Percentiles rank a stretch among this genome's conserved stretches.
These are phyloP conservation scores for Metschnikowia henanensis DNA, from an alignment of 805 yeast genomes.

Conservation along the genomic window DNA sequence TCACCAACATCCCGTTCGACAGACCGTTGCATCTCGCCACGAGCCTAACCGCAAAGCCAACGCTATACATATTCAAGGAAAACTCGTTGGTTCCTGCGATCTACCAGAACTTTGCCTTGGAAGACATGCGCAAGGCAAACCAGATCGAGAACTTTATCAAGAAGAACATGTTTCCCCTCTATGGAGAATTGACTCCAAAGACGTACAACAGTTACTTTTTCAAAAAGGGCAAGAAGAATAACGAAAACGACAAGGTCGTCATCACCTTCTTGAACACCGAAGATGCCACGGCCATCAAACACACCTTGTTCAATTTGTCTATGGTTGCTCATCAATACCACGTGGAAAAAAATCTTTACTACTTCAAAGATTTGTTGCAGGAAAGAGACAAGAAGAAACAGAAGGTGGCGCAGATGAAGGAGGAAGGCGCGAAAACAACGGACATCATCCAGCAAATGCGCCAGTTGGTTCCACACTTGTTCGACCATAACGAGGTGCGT, in stretches of 20 bases:
- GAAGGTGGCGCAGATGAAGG: slow-evolving; percentile 44
- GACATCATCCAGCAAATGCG: slow-evolving; percentile 50
- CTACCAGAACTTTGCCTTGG: slow-evolving; percentile 61
- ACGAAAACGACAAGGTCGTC: slow-evolving; percentile 44
- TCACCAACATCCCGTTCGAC: slow-evolving; percentile 37
- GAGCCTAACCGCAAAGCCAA: slow-evolving; percentile 59
- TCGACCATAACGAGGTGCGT: slow-evolving; percentile 41
- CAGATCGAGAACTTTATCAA: slow-evolving; percentile 51
- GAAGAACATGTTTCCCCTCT: slow-evolving; percentile 49
- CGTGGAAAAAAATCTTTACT: slow-evolving; percentile 40
- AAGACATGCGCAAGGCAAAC: slow-evolving; percentile 55
- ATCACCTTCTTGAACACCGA: slow-evolving; percentile 47
- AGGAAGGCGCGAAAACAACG: slow-evolving; percentile 41
- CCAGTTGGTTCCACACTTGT: slow-evolving; percentile 48
- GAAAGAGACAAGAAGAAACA: slow-evolving; percentile 39
- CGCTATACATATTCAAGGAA: slow-evolving; percentile 60
- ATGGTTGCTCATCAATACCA: slow-evolving; percentile 51
- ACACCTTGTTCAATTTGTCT: slow-evolving; percentile 39
- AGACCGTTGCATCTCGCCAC: slow-evolving; percentile 49
- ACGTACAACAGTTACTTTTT: slow-evolving; percentile 36
- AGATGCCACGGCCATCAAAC: slow-evolving; percentile 31
- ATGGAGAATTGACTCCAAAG: slow-evolving; percentile 50
- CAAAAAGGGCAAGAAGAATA: slow-evolving; percentile 17
- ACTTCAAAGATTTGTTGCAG: slow-evolving; percentile 32
- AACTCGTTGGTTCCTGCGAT: slow-evolving; percentile 51